Evolutionary conservation across 2,329 filamentous ascomycete species (phyloP).

Genomic region (Exophiala alcalophila): DNA sequence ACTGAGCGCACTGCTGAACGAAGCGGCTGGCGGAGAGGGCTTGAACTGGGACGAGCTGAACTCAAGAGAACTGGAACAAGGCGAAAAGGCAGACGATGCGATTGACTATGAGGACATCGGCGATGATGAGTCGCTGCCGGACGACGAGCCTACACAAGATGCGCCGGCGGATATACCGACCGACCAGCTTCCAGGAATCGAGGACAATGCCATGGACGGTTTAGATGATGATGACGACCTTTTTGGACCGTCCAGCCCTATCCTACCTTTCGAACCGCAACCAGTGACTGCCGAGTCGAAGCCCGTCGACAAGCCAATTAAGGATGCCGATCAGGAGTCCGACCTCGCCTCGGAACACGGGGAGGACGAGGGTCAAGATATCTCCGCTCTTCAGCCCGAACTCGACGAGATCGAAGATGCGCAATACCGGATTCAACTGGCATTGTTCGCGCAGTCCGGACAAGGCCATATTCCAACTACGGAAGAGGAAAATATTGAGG

Average conservation of each 20-base stretch:
- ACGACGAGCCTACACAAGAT: slow-evolving; percentile 45
- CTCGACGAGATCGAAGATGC: slow-evolving; percentile 24
- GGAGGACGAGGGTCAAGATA: slow-evolving; percentile 21
- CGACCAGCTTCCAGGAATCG: slow-evolving; percentile 32
- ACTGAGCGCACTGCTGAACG: slow-evolving; percentile 35
- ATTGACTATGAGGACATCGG: slow-evolving; percentile 87
- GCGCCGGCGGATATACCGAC: slow-evolving; percentile 14
- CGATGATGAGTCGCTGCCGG: slow-evolving; percentile 85
- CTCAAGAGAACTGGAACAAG: slow-evolving; percentile 40
- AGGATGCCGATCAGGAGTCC: slow-evolving; percentile 19
- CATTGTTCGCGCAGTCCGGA: slow-evolving; percentile 46
- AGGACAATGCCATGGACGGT: slow-evolving; percentile 57
- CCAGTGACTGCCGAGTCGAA: slow-evolving; percentile 11
- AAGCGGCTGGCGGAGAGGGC: slow-evolving; percentile 30
- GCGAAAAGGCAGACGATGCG: slow-evolving; percentile 87
- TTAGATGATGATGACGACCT: slow-evolving; percentile 46
- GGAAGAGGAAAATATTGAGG: slow-evolving; percentile 27
- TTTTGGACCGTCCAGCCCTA: slow-evolving; percentile 25
- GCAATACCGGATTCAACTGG: slow-evolving; percentile 47
- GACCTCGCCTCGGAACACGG: slow-evolving; percentile 25
- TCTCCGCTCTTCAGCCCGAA: slow-evolving; percentile 22
- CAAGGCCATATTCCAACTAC: slow-evolving; percentile 30
- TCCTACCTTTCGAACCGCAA: slow-evolving; percentile 13
- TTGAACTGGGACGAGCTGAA: slow-evolving; percentile 29
- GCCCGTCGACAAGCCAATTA: slow-evolving; percentile 15